These are phyloP conservation scores for Verticillium dahliae DNA, from an alignment of 2,329 filamentous ascomycete species.

Conservation along the genomic window DNA sequence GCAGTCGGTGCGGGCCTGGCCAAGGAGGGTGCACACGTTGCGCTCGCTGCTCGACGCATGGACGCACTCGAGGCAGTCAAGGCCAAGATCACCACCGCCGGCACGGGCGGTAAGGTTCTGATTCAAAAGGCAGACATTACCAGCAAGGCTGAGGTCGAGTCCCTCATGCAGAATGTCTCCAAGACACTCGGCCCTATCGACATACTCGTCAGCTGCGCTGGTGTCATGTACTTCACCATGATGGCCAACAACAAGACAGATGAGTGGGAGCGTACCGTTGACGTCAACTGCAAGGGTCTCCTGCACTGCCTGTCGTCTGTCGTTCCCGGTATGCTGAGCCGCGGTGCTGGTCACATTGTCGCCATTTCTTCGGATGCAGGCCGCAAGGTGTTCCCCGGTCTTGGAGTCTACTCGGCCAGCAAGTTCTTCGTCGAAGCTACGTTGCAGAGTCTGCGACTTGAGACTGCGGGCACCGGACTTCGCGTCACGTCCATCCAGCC, in stretches of 20 bases:
- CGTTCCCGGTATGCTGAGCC: slow-evolving; percentile 65
- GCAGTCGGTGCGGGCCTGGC: slow-evolving; percentile 65
- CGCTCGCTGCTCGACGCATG: slow-evolving; percentile 63
- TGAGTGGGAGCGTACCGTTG: slow-evolving; percentile 76
- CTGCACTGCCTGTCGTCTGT: slow-evolving; percentile 64
- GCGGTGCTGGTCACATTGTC: slow-evolving; percentile 66
- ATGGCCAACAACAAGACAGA: slow-evolving; percentile 70
- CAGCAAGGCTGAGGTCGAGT: slow-evolving; percentile 56
- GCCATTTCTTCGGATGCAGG: slow-evolving; percentile 79
- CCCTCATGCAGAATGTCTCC: slow-evolving; percentile 52
- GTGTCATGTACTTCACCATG: slow-evolving; percentile 86
- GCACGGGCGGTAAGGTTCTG: slow-evolving; percentile 56
- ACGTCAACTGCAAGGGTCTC: slow-evolving; percentile 81
- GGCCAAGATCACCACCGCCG: slow-evolving; percentile 40
- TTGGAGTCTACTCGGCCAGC: slow-evolving; percentile 75
- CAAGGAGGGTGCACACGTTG: slow-evolving; percentile 64
- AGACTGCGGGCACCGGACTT: slow-evolving; percentile 68
- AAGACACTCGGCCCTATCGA: slow-evolving; percentile 65
- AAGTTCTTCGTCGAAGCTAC: slow-evolving; percentile 85
- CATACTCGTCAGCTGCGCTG: slow-evolving; percentile 73
- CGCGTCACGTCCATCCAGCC: slow-evolving; percentile 71
- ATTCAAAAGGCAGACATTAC: slow-evolving; percentile 69
- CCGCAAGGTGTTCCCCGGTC: slow-evolving; percentile 72
- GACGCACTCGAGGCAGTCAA: slow-evolving; percentile 64
- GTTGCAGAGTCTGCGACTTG: slow-evolving; percentile 66